Conservation (phyloP, 176 grass and related monocot genomes). For the Typha latifolia region DNA sequence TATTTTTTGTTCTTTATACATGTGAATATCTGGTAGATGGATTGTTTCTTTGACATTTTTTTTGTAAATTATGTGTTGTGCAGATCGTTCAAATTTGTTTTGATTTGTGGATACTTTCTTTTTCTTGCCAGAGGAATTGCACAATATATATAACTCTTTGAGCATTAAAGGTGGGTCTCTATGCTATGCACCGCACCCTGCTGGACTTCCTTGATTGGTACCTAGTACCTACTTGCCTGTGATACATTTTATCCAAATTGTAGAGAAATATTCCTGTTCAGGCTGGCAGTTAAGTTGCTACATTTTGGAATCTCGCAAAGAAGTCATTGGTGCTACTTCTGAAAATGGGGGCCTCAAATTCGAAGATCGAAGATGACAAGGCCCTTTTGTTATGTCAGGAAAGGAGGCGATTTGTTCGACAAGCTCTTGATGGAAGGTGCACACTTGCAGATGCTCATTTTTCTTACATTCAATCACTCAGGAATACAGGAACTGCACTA, state of each 20-base stretch:
- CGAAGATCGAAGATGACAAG: slow-evolving; percentile 77
- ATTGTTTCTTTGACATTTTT: too few relatives aligned
- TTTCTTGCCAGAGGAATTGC: too few relatives aligned
- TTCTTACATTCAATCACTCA: slow-evolving; percentile 80
- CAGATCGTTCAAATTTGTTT: too few relatives aligned
- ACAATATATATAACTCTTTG: too few relatives aligned
- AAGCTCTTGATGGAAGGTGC: slow-evolving; percentile 89
- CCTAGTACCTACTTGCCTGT: too few relatives aligned
- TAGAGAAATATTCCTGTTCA: neutral
- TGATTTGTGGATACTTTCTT: too few relatives aligned
- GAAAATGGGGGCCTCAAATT: slow-evolving; percentile 51
- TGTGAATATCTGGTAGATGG: too few relatives aligned
- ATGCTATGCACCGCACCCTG: too few relatives aligned
- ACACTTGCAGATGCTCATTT: slow-evolving; percentile 65
- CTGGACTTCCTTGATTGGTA: too few relatives aligned
- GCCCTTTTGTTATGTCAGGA: slow-evolving; percentile 75
- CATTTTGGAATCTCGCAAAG: neutral
- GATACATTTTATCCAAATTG: neutral
- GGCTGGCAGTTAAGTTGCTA: slow-evolving; percentile 5
- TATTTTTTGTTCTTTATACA: too few relatives aligned
- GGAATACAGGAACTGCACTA: slow-evolving; percentile 69
- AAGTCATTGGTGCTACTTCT: neutral
- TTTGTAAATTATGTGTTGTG: too few relatives aligned
- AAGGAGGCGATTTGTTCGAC: slow-evolving; percentile 69
- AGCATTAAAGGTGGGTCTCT: too few relatives aligned